phyloP scores from a whole-genome alignment of 805 yeast genomes.

The Sugiyamaella valdiviana region DNA sequence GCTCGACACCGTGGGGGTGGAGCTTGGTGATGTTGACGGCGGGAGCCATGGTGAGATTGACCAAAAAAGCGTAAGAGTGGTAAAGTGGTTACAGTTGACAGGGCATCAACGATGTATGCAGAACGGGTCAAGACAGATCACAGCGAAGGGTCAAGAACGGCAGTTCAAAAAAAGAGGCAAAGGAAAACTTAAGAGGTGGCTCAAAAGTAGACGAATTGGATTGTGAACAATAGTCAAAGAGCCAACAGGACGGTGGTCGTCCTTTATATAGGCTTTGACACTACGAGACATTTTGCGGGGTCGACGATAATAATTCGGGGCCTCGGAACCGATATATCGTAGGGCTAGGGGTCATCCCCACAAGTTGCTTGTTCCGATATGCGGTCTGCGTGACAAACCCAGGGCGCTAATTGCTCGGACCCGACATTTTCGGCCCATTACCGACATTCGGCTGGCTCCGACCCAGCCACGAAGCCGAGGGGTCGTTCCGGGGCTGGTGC shows the following conservation, averaged over 20 bases:
- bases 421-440: neutral
- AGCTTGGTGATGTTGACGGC: slow-evolving; percentile 37
- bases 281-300: neutral
- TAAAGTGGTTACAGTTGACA: neutral
- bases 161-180: too few species aligned
- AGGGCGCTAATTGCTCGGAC: neutral
- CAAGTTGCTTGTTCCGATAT: neutral
- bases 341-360: neutral
- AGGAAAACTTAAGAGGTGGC: too few species aligned
- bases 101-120: neutral
- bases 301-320: neutral
- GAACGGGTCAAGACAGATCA: neutral
- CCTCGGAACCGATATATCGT: neutral
- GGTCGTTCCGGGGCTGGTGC: too few species aligned
- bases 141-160: neutral
- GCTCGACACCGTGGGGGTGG: slow-evolving; percentile 39
- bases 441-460: neutral
- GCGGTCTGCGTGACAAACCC: too few species aligned
- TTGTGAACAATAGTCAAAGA: too few species aligned
- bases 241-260: neutral
- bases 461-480: too few species aligned
- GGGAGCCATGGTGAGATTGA: slow-evolving; percentile 26
- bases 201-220: too few species aligned
- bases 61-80: neutral
- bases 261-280: neutral